Conservation (phyloP, 225 moss, liverwort and hornwort species). For the Asterella californica region DNA sequence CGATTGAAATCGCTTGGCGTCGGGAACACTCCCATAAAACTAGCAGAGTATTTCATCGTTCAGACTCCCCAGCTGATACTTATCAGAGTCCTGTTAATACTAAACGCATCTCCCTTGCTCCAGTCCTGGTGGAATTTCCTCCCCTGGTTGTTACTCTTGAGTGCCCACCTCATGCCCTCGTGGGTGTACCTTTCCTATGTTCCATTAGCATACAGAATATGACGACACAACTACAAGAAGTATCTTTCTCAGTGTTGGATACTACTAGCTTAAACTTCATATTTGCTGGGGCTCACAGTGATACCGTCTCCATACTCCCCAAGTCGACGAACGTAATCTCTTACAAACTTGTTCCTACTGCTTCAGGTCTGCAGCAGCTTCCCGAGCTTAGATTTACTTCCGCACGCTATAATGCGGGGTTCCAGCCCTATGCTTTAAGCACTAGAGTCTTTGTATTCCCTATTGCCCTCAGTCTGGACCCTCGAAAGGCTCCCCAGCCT, state of each 20-base stretch:
- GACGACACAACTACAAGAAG: slow-evolving; percentile 77
- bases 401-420: slow-evolving; percentile 63
- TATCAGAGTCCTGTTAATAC: slow-evolving; percentile 17
- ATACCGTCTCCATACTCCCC: slow-evolving; percentile 79
- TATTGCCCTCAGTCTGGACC: slow-evolving; percentile 31
- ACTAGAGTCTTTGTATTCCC: slow-evolving; percentile 80
- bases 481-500: not conserved
- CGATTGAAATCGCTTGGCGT: slow-evolving; percentile 59
- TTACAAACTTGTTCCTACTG: slow-evolving; percentile 79
- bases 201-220: slow-evolving; percentile 65
- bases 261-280: slow-evolving; percentile 64
- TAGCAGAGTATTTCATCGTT: not conserved
- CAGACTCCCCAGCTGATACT: not conserved
- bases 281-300: slow-evolving; percentile 92
- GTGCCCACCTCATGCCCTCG: slow-evolving; percentile 70
- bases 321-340: slow-evolving; percentile 56
- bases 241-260: slow-evolving; percentile 68
- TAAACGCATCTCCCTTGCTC: slow-evolving; percentile 48
- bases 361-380: slow-evolving; percentile 81
- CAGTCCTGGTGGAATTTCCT: slow-evolving; percentile 68
- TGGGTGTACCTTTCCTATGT: slow-evolving; percentile 71
- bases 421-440: slow-evolving; percentile 72
- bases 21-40: slow-evolving; percentile 32
- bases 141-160: slow-evolving; percentile 70
- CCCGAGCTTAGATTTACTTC: slow-evolving; percentile 74